A percentile compares a stretch with the other conserved stretches of the same genome.
phyloP scores from a whole-genome alignment of 495 filamentous ascomycete species.

The Hypomontagnella submonticulosa region DNA sequence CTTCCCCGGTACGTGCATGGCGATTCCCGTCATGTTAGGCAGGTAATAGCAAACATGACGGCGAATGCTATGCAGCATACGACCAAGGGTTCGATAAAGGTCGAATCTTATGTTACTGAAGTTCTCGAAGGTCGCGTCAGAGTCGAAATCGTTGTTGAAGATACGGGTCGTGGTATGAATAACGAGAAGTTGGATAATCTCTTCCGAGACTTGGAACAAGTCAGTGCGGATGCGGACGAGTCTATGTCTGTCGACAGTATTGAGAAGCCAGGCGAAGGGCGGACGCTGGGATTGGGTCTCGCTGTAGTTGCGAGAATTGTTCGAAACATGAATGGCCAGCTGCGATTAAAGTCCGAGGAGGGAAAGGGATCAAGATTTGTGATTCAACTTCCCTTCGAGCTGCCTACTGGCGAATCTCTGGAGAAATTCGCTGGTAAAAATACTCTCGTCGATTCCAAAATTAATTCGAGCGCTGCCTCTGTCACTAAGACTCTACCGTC shows the following conservation, averaged over 20 bases:
- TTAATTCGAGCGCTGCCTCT: conserved; percentile 36
- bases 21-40: conserved; percentile 80
- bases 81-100: conserved; percentile 70
- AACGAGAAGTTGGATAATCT: conserved; percentile 75
- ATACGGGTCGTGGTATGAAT: conserved; percentile 85
- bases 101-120: conserved; percentile 72
- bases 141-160: conserved; percentile 79
- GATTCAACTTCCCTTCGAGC: conserved; percentile 73
- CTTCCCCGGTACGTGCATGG: conserved; percentile 79
- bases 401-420: conserved; percentile 62
- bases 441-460: conserved; percentile 25
- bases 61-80: conserved; percentile 92
- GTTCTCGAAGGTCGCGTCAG: conserved; percentile 59
- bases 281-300: conserved; percentile 81
- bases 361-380: conserved; percentile 87
- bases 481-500: conserved; percentile 49
- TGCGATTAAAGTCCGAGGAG: conserved; percentile 87
- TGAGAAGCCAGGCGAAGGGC: conserved; percentile 47
- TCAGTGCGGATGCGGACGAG: conserved; percentile 69
- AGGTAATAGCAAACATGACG: conserved; percentile 82
- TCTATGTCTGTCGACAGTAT: conserved; percentile 44
- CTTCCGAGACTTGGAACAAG: conserved; percentile 90
- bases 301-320: conserved; percentile 87
- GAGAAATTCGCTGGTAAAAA: conserved; percentile 32
- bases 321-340: conserved; percentile 89